phyloP scores from a whole-genome alignment of 2,329 filamentous ascomycete genomes.

The Aspergillus ustus region DNA sequence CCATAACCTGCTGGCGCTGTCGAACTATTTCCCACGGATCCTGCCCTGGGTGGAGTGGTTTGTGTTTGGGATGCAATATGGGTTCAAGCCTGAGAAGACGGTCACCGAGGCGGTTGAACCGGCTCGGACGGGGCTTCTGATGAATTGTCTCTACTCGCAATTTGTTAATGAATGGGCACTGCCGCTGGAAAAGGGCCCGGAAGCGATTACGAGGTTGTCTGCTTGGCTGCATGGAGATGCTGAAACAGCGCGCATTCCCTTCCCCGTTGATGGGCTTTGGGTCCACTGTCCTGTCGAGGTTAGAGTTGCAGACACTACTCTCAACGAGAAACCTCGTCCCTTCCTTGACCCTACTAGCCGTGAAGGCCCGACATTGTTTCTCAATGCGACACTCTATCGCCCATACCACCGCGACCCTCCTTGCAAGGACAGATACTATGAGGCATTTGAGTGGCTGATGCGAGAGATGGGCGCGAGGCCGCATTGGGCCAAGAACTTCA shows the following conservation, averaged over 20 bases:
- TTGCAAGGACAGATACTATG: slow-evolving; percentile 76
- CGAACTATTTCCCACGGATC: slow-evolving; percentile 76
- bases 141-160: slow-evolving; percentile 99
- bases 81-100: slow-evolving; percentile 71
- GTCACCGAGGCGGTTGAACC: slow-evolving; percentile 77
- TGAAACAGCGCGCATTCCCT: slow-evolving; percentile 75
- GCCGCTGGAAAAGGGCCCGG: slow-evolving; percentile 81
- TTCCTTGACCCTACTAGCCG: slow-evolving; percentile 73
- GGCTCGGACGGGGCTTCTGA: slow-evolving; percentile 78
- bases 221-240: slow-evolving; percentile 82
- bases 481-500: slow-evolving; percentile 94
- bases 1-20: slow-evolving; percentile 83
- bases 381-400: slow-evolving; percentile 88
- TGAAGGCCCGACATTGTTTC: slow-evolving; percentile 77
- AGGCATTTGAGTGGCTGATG: slow-evolving; percentile 92
- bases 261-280: slow-evolving; percentile 76
- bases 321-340: slow-evolving; percentile 57
- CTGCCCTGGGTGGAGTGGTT: slow-evolving; percentile 94
- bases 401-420: slow-evolving; percentile 80
- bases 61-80: slow-evolving; percentile 97
- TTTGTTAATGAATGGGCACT: slow-evolving; percentile 99
- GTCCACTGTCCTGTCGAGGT: slow-evolving; percentile 93
- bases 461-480: slow-evolving; percentile 78
- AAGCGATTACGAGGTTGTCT: slow-evolving; percentile 79
- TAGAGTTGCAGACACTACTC: slow-evolving; percentile 74